Base-by-base conservation (phyloP, 306 rosid genomes). In the Quercus bicolor region DNA sequence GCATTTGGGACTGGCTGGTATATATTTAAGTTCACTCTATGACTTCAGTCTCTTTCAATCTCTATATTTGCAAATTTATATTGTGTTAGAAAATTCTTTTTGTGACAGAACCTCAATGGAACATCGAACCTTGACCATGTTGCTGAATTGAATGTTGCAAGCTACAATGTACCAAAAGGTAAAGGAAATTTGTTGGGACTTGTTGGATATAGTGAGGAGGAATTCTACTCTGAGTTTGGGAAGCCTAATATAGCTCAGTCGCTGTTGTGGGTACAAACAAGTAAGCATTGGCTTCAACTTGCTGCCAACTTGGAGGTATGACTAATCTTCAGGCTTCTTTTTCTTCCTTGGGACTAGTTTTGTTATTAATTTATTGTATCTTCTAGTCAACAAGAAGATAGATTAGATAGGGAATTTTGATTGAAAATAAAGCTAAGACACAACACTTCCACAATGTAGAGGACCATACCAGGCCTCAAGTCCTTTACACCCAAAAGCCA, bases 1-100 rank as follows among this genome's bases (percentile, higher is more conserved):
- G 87, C 20, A 72, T 83, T 6, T 89, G 88, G 88, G 85, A 80
- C 54, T 85, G 87, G 90, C 53, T 69, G 88, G 92, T 89, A 84
- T 19, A 28, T 34, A 37, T 6, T 10, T 54, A 9, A 45, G 23
- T 18, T 19, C 28, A 6, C 74, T 45, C 18, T 24, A 26, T 29
- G 31, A 29, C 70, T 62, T 29, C 4, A 14, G 37, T 16, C 45
- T 20, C 21, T 52, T 54, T 55, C n/a, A 11, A 56, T 66, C 28
- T 28, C 23, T 54, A 48, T 2, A 53, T 16, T 3, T 66, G 2
- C 45, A 37, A 7, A 0, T 72, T 33, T 53, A 72, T 52, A 16
- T 45, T 2, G 62, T 21, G 24, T 77, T 77, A 5, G 2, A 40
- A 19, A 5, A 7, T 4, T 1, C 5, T 16, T 14, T 20, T 70